phyloP scores from a whole-genome alignment of 176 grass and related monocot species.

The Coix lacrymajobi region DNA sequence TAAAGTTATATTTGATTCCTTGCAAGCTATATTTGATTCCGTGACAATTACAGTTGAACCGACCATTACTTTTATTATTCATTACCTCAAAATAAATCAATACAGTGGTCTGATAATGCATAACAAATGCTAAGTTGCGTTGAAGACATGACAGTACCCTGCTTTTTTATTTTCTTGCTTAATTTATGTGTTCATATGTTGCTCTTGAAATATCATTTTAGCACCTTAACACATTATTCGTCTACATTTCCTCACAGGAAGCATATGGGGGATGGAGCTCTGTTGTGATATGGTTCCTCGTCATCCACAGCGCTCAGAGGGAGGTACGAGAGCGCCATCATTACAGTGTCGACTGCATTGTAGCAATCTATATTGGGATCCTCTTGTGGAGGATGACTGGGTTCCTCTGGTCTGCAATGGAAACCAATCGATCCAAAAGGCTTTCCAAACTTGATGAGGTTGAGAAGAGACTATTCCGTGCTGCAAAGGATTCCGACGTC shows the following conservation, averaged over 20 bases:
- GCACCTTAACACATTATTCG: neutral
- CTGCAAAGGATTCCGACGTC: slow-evolving; percentile 76
- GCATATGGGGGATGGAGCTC: slow-evolving; percentile 96
- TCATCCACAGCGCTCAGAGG: slow-evolving; percentile 77
- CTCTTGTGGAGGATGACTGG: slow-evolving; percentile 83
- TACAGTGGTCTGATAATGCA: neutral
- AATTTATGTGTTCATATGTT: neutral
- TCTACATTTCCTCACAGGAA: slow-evolving; percentile 34
- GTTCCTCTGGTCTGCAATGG: slow-evolving; percentile 77
- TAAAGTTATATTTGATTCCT: neutral
- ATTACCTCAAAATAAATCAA: neutral
- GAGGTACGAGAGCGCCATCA: slow-evolving; percentile 87
- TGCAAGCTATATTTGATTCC: neutral
- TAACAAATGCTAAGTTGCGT: neutral
- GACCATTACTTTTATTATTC: neutral
- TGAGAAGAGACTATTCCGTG: slow-evolving; percentile 48
- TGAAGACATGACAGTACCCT: neutral
- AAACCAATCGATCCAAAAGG: slow-evolving; percentile 44
- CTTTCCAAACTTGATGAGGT: slow-evolving; percentile 69
- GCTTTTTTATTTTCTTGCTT: neutral
- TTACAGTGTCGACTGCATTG: slow-evolving; percentile 72
- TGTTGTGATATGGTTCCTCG: slow-evolving; percentile 63
- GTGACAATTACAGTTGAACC: neutral
- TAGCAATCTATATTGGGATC: slow-evolving; percentile 84
- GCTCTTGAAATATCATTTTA: neutral